Percentiles rank a stretch among this genome's conserved stretches.
These are phyloP conservation scores for Sporothrix globosa DNA, from an alignment of 2,329 filamentous ascomycete species.

Conservation along the genomic window DNA sequence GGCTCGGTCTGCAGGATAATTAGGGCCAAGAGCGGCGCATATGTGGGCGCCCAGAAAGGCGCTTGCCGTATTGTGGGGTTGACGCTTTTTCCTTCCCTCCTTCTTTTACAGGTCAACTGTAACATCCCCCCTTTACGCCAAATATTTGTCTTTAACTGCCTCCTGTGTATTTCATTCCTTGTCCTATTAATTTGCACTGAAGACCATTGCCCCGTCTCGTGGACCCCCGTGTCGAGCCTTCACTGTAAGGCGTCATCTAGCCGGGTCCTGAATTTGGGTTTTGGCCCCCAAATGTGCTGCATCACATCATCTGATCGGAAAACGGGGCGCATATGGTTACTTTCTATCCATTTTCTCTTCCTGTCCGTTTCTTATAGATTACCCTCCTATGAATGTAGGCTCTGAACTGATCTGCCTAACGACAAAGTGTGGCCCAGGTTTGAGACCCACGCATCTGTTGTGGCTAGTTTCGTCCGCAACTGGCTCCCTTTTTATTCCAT, in stretches of 20 bases:
- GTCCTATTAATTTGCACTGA: not conserved
- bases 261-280: conserved; percentile 3
- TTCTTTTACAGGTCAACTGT: not conserved
- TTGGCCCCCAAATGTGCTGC: conserved; percentile 23
- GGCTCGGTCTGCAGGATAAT: not conserved
- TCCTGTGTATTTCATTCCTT: not conserved
- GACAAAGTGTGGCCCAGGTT: too few species aligned
- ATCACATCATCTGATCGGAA: conserved; percentile 23
- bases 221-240: not conserved
- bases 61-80: conserved; percentile 8
- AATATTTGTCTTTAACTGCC: too few species aligned
- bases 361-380: not conserved
- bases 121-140: not conserved
- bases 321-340: conserved; percentile 1
- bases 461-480: not conserved
- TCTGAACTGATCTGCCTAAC: not conserved
- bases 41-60: not conserved
- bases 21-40: not conserved
- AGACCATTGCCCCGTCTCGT: not conserved
- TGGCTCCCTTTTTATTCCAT: too few species aligned
- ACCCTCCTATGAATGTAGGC: not conserved
- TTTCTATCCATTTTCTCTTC: not conserved
- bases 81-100: not conserved
- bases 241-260: not conserved
- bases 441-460: not conserved